Evolutionary conservation across 2,329 filamentous ascomycete genomes (phyloP).

Genomic region (Phialophora chinensis): DNA sequence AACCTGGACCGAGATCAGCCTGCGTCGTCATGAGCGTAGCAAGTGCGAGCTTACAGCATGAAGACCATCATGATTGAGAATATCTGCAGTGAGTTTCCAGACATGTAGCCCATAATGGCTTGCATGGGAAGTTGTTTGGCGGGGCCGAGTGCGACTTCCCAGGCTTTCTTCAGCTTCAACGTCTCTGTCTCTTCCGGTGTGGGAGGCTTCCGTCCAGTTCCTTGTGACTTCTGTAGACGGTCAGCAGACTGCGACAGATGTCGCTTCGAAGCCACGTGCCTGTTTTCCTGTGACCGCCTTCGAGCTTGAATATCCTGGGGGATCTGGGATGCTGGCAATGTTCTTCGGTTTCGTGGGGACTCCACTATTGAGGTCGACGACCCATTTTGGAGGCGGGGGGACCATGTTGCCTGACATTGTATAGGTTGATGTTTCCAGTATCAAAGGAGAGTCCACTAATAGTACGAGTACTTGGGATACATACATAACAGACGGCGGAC

Average conservation of each 20-base stretch:
- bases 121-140: slow-evolving; percentile 98
- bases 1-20: slow-evolving; percentile 57
- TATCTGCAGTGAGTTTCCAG: slow-evolving; percentile 95
- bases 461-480: no score
- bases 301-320: slow-evolving; percentile 76
- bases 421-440: neutral
- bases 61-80: slow-evolving; percentile 99
- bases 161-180: slow-evolving; percentile 97
- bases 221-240: slow-evolving; percentile 41
- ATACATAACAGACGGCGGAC: neutral
- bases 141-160: slow-evolving; percentile 93
- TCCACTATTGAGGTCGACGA: slow-evolving; percentile 75
- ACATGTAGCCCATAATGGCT: slow-evolving; percentile 99
- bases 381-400: slow-evolving; percentile 75
- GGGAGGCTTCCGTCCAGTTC: slow-evolving; percentile 36
- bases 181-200: slow-evolving; percentile 81
- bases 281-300: slow-evolving; percentile 63
- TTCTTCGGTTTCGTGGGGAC: slow-evolving; percentile 70
- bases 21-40: neutral
- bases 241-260: slow-evolving; percentile 9
- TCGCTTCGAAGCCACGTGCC: slow-evolving; percentile 26
- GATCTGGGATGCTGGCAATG: slow-evolving; percentile 72
- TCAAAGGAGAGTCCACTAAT: neutral
- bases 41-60: slow-evolving; percentile 61
- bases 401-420: slow-evolving; percentile 27